Evolutionary conservation across 202 grass and related monocot species (phyloP).

Genomic region (Digitaria exilis): DNA sequence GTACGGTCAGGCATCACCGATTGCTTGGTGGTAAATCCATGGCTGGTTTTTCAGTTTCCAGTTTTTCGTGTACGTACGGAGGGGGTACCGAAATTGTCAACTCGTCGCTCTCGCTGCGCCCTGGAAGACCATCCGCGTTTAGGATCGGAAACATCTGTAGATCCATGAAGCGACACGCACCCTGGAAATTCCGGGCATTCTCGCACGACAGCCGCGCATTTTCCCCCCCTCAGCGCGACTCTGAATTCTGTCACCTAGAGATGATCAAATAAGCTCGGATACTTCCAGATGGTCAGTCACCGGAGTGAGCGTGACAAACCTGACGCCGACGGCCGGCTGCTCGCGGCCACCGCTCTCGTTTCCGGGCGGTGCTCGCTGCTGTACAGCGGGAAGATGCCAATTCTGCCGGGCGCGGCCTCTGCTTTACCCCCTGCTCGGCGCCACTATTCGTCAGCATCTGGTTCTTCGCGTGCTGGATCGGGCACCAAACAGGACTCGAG

Average conservation of each 20-base stretch:
- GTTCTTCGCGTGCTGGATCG: neutral
- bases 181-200: neutral
- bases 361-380: neutral
- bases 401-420: neutral
- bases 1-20: no score
- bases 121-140: slow-evolving; percentile 7
- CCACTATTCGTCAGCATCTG: neutral
- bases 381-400: neutral
- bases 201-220: neutral
- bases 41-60: neutral
- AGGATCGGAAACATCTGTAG: neutral
- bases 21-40: neutral
- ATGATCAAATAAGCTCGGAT: neutral
- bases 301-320: neutral
- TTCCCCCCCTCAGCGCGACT: neutral
- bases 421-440: neutral
- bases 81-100: neutral
- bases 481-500: neutral
- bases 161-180: neutral
- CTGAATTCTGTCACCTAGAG: neutral
- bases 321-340: neutral
- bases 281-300: neutral
- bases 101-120: neutral
- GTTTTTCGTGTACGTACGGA: no score
- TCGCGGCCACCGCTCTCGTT: neutral